phyloP scores from a whole-genome alignment of 108 stramenopile species.

The Chaetoceros tenuissimus region DNA sequence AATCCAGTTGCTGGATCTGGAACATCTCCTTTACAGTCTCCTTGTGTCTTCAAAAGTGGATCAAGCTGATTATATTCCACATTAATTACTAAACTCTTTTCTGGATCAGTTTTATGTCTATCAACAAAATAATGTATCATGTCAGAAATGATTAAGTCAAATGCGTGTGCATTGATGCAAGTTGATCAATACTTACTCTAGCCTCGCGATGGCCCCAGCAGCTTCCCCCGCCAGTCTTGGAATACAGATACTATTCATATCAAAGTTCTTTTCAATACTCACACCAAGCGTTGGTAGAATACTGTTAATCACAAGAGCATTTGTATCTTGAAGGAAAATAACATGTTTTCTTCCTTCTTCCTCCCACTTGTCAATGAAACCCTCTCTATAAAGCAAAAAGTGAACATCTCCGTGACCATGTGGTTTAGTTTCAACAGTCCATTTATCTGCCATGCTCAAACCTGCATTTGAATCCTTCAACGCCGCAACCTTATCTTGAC shows the following conservation, averaged over 20 bases:
- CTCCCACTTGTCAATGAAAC: slow-evolving; percentile 80
- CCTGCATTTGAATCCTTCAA: slow-evolving; percentile 81
- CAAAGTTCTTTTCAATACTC: slow-evolving; percentile 70
- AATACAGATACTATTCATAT: slow-evolving; percentile 97
- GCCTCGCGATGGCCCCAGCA: slow-evolving; percentile 93
- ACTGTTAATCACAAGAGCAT: slow-evolving; percentile 92
- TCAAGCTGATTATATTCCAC: slow-evolving; percentile 99
- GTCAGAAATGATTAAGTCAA: neutral
- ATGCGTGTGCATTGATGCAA: slow-evolving; percentile 1
- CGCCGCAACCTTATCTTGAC: slow-evolving; percentile 94
- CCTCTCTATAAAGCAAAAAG: slow-evolving; percentile 78
- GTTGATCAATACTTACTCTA: slow-evolving; percentile 58
- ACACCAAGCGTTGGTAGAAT: slow-evolving; percentile 93
- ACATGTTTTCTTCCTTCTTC: slow-evolving; percentile 78
- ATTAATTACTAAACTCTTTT: slow-evolving; percentile 89
- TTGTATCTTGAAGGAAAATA: slow-evolving; percentile 99
- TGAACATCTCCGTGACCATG: slow-evolving; percentile 99
- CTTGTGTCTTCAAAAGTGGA: slow-evolving; percentile 86
- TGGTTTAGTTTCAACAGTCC: slow-evolving; percentile 93
- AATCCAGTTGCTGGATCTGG: slow-evolving; percentile 85
- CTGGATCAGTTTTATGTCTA: slow-evolving; percentile 86
- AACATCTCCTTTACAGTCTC: slow-evolving; percentile 85
- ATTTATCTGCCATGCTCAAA: slow-evolving; percentile 71
- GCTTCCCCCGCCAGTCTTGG: slow-evolving; percentile 96
- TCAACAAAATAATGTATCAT: slow-evolving; percentile 14